Percentiles rank a stretch among this genome's conserved stretches.
These are phyloP conservation scores for Fusarium incarnatum DNA, from an alignment of 2,329 filamentous ascomycete genomes.

Conservation along the genomic window DNA sequence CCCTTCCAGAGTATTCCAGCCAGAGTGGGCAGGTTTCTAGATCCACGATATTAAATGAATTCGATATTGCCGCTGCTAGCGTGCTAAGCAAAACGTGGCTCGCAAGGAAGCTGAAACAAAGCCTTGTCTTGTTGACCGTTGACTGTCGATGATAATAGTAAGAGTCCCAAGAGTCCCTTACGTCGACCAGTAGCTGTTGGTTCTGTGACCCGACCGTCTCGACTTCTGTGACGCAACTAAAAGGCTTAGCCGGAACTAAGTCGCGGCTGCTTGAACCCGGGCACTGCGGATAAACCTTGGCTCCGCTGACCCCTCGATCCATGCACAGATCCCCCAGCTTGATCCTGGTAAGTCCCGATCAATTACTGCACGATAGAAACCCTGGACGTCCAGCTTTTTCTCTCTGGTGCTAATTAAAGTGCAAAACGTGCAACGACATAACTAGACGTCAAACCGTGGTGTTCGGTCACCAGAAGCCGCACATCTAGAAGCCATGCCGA, in stretches of 20 bases:
- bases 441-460: background rate
- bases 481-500: background rate
- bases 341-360: conserved; percentile 38
- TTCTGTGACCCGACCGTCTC: background rate
- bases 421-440: background rate
- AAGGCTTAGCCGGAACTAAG: conserved; percentile 23
- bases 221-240: conserved; percentile 43
- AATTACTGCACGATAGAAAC: conserved; percentile 28
- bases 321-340: conserved; percentile 40
- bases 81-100: conserved; percentile 14
- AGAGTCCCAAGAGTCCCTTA: conserved; percentile 2
- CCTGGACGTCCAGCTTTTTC: conserved; percentile 2
- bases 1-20: conserved; percentile 63
- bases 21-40: conserved; percentile 53
- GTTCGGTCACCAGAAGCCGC: background rate
- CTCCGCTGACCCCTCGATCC: conserved; percentile 32
- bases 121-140: conserved; percentile 14
- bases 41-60: background rate
- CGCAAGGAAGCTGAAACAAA: conserved; percentile 23
- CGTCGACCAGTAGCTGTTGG: conserved; percentile 4
- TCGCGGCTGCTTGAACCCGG: conserved; percentile 10
- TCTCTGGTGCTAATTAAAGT: conserved; percentile 8
- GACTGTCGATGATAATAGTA: background rate
- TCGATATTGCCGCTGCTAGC: conserved; percentile 9
- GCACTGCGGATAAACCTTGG: conserved; percentile 36